Base-by-base conservation (phyloP, 2,329 filamentous ascomycete species). In the Knufia fluminis region DNA sequence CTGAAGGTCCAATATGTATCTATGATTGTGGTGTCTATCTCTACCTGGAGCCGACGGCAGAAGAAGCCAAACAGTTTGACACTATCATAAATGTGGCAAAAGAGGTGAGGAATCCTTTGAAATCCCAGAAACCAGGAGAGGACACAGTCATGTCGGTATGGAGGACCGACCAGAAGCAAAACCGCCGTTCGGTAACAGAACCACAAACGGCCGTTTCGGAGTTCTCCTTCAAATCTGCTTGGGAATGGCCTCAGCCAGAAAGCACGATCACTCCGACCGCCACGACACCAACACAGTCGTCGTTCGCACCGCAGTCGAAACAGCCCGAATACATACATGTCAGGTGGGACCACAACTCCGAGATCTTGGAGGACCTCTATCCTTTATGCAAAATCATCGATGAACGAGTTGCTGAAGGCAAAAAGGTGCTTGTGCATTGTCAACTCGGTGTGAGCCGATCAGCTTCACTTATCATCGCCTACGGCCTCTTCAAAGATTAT, bases 331-430 rank as follows among this genome's bases (percentile, higher is more conserved):
- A 83, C 59, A 75, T 83, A 22, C 79, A 83, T 60, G 76, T 83
- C 46, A 72, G 72, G 7, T 83, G 79, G 79, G 79, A 83, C 57
- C 79, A 83, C 62, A 83, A 83, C 60, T 82, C 79, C 10, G 80
- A 83, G 56, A 82, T 83, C 46, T 71, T 83, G 7, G 77, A 80
- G 24, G 79, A 83, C 59, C 65, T 83, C 9, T 69, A 75, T 49
- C 73, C 71, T 10, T 64, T 83, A 7, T 80, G 80, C 58, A 75
- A 78, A 56, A 63, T 80, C 14, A 80, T 83, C 54, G 79, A 83
- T 51, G 75, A 78, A 28, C 71, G 75, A 39, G 71, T 82, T 8
- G 64, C 71, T 28, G 64, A 77, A 52, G 72, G 74, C 16, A 82
- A 82, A 61, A 73, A 72, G n/a, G 75, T 83, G 2, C 68, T 83